Evolutionary conservation across 2,329 filamentous ascomycete species (phyloP), one percentile per base, ranked within the genome.

Genomic region (Xylariaceae sp.): DNA sequence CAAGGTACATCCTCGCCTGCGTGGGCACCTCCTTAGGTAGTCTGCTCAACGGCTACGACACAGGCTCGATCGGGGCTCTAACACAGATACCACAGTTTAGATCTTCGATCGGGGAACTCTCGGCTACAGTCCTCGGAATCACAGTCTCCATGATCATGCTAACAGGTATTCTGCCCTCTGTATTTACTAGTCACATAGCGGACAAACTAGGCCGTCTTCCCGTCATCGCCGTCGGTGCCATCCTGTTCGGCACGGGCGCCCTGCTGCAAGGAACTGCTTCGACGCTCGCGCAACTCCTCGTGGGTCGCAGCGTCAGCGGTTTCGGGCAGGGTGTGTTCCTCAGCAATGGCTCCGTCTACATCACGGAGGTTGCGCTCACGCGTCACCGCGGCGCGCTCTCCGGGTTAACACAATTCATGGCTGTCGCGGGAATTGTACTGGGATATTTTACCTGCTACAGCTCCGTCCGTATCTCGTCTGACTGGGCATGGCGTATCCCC

Each of bases 361-460:
- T 83, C 21, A 76, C 75, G 45, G 81, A 85, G 58, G 79, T 84
- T 14, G 75, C 79, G 1, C 80, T 79, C 0, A 64, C 71, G 1
- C 64, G 62, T 4, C 61, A 66, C 4, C 64, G 80, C 22, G 80
- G 79, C 0, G 64, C 69, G 1, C 57, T 84, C 2, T 71, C 73
- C 0, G 73, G 74, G 0, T 60, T 75, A 4, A 75, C 77, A 0
- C 79, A 83, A 50, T 65, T 82, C 39, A 57, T 78, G 36, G 69
- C 70, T 3, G 73, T 72, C 0, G 39, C 72, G 1, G 79, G 76
- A 0, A 59, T 83, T 2, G 73, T 73, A 8, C 37, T 68, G 0
- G 81, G 80, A 0, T 83, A 79, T 52, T 84, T 85, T 53, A 72
- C 70, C 8, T 82, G 77, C 59, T 83, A 83, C 51, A 78, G 75